Percentiles rank a stretch among this genome's conserved stretches.
Conservation (phyloP, 805 yeast species). For the Candida nemodendra region DNA sequence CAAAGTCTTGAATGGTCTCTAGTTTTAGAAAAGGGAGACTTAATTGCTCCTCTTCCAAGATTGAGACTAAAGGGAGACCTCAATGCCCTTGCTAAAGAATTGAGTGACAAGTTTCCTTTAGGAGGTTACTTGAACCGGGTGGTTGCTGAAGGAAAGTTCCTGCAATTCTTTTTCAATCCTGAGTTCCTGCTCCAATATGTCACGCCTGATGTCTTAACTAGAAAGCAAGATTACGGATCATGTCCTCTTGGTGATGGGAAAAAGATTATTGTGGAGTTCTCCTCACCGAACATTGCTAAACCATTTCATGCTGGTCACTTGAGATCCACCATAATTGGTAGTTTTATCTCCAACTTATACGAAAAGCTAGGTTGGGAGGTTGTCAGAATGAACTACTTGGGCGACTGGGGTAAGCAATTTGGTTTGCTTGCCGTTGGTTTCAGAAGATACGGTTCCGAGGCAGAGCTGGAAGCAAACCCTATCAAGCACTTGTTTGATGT, state of each 20-base stretch:
- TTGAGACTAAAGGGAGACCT: conserved; percentile 83
- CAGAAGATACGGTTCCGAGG: conserved; percentile 79
- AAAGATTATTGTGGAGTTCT: conserved; percentile 79
- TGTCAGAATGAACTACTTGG: conserved; percentile 86
- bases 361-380: conserved; percentile 94
- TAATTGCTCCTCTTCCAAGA: conserved; percentile 89
- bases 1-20: conserved; percentile 87
- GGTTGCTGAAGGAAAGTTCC: conserved; percentile 82
- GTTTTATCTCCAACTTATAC: conserved; percentile 85
- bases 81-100: conserved; percentile 67
- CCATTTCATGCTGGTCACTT: conserved; percentile 99
- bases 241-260: conserved; percentile 72
- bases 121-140: conserved; percentile 70
- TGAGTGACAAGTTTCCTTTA: conserved; percentile 75
- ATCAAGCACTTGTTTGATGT: conserved; percentile 93
- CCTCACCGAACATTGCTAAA: conserved; percentile 98
- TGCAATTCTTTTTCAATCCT: conserved; percentile 83
- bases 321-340: conserved; percentile 97
- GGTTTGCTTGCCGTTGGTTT: conserved; percentile 95
- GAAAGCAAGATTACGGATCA: conserved; percentile 66
- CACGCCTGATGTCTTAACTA: conserved; percentile 62
- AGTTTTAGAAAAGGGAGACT: conserved; percentile 87
- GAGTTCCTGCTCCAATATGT: conserved; percentile 65
- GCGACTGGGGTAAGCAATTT: conserved; percentile 99
- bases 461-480: conserved; percentile 69